Evolutionary conservation across 139 green algal species (phyloP), one percentile per base, ranked within the genome.

Genomic region (Ulvella scutata): DNA sequence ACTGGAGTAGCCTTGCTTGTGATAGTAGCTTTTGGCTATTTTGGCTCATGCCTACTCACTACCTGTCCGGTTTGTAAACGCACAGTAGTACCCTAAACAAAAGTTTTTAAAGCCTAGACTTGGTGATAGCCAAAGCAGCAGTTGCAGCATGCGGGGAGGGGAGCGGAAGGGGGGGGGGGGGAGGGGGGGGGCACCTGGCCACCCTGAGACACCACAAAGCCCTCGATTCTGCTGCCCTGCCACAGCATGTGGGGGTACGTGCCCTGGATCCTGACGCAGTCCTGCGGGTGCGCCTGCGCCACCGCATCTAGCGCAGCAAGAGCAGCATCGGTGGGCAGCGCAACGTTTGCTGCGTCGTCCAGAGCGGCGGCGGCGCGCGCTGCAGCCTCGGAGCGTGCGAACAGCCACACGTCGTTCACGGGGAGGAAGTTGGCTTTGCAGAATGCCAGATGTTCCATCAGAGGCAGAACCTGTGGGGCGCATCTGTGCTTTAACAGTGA

Each of bases 201-300:
- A 23, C 84, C 84, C 62, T 83, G 79, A 2, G 82, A 73, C 35
- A 86, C 78, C 23, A 88, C 84, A 77, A 88, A 87, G 34, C 84
- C 84, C 73, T 88, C 84, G 13, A 88, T 74, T 13, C 84, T 37
- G 13, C 39, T 39, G n/a, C 84, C 84, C 73, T 88, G 84, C 84
- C 84, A 88, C 77, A 84, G 34, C 3, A 80, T 75, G 35, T 88
- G 84, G 4, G 84, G 84, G 80, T 88, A 88, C 3, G 75, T 85
- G 28, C 84, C 84, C 0, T 72, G 59, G 21, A 88, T 72, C 39
- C 85, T 75, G 44, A 87, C 4, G 29, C 76, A 79, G 4, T 77
- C 78, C n/a, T 13, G 20, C 13, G 51, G 0, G 51, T 67, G 51
- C 28, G 34, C 38, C 17, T 59, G 51, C 3, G 9, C n/a, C 36